A percentile compares a stretch with the other conserved stretches of the same genome.
Conservation (phyloP, 495 filamentous ascomycete genomes). For the Annulohypoxylon nitens region DNA sequence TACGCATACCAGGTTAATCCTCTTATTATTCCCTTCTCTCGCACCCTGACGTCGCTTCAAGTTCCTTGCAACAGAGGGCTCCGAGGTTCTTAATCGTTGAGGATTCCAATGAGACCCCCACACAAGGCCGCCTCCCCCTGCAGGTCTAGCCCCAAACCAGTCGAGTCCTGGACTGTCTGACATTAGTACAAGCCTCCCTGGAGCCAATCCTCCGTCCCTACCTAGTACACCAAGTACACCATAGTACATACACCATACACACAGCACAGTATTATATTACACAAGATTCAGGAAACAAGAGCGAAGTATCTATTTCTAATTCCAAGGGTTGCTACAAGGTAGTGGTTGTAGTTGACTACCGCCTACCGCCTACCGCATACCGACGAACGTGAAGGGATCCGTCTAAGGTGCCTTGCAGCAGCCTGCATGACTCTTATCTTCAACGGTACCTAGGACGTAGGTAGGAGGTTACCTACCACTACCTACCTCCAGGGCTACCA, state of each 20-base stretch:
- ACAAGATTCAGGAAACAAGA: conserved; percentile 13
- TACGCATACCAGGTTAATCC: background rate
- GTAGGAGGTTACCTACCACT: background rate
- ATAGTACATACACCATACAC: background rate
- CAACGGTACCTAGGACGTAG: conserved; percentile 7
- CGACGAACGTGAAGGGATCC: conserved; percentile 19
- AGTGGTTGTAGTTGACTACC: background rate
- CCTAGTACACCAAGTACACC: conserved; percentile 4
- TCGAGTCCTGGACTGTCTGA: conserved; percentile 40
- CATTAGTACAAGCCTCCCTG: conserved; percentile 28
- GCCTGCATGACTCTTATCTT: conserved; percentile 44
- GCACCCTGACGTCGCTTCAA: conserved; percentile 34
- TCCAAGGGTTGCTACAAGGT: conserved; percentile 23
- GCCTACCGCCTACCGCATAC: conserved; percentile 20
- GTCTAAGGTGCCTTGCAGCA: conserved; percentile 40
- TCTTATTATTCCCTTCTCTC: conserved; percentile 2
- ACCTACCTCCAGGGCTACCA: no score
- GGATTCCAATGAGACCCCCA: conserved; percentile 44
- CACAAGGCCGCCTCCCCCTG: conserved; percentile 37
- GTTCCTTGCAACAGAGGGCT: conserved; percentile 27
- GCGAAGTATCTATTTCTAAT: conserved; percentile 28
- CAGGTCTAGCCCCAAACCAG: conserved; percentile 35
- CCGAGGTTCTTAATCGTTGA: conserved; percentile 18
- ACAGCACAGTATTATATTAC: conserved; percentile 23
- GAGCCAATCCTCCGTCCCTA: conserved; percentile 39